phyloP scores from a whole-genome alignment of 306 rosid genomes.

The Datisca glomerata region DNA sequence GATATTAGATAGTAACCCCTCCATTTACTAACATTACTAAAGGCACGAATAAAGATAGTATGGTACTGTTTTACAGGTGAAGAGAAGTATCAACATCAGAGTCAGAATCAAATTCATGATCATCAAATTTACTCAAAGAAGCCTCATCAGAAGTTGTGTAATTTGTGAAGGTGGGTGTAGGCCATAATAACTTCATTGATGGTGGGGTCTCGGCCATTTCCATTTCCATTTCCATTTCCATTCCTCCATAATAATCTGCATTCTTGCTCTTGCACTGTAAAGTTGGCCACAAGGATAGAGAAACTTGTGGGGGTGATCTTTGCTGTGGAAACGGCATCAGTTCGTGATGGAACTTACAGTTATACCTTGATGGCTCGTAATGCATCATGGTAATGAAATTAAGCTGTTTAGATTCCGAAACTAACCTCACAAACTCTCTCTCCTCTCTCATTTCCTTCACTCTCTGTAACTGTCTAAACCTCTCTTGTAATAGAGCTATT shows the following conservation, averaged over 20 bases:
- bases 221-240: too few species aligned
- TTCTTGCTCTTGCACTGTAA: constrained; percentile 12
- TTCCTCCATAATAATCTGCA: constrained; percentile 1
- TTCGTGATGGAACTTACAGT: too few species aligned
- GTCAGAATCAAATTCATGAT: constrained; percentile 23
- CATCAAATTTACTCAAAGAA: constrained; percentile 21
- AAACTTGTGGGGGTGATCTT: constrained; percentile 33
- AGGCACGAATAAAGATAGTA: neutral
- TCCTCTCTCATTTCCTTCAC: constrained; percentile 83
- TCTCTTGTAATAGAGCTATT: constrained; percentile 77
- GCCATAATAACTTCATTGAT: constrained; percentile 23
- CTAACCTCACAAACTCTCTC: constrained; percentile 37
- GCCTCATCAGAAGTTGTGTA: neutral
- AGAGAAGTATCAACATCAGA: constrained; percentile 84
- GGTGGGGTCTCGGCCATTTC: constrained; percentile 13
- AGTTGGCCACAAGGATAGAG: constrained; percentile 61
- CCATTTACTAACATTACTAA: neutral
- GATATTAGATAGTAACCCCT: neutral
- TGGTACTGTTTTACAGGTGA: constrained; percentile 36
- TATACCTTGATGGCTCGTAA: constrained; percentile 11
- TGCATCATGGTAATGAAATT: constrained; percentile 11
- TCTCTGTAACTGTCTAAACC: constrained; percentile 72
- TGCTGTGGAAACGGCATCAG: constrained; percentile 18
- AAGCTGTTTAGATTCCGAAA: constrained; percentile 27
- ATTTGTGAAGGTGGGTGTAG: neutral